Evolutionary conservation across 2,329 filamentous ascomycete genomes (phyloP), one percentile per base, ranked within the genome.

Genomic region (Diaporthe sp.): DNA sequence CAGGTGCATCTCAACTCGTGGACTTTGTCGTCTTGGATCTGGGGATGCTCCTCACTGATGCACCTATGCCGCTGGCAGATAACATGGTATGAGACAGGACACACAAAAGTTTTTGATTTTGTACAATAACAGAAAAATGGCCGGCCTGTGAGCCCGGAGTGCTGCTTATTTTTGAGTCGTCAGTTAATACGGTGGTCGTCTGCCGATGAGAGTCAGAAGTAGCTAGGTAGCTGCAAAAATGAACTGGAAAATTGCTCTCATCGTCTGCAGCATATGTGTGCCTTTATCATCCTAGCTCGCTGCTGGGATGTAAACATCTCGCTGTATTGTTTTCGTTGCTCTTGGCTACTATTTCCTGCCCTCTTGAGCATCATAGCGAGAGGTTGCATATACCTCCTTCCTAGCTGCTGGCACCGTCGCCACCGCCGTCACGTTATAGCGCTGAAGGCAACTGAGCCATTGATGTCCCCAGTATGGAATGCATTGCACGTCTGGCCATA

Each of bases 61-160:
- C 38, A 5, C 4, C 40, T 28, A 22, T 25, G 17, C 35, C n/a
- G 30, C 64, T 54, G 64, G 22, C 33, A 13, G 33, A 28, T 38
- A 40, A 19, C 15, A 33, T 54, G 64, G 47, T 30, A 40, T 68
- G 64, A 19, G 28, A 52, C 64, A 28, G n/a, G 60, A 33, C 8
- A 25, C 64, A 68, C 22, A 40, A 67, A 68, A 68, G 33, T 40
- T 68, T 40, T 40, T 54, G 33, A 25, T 40, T 68, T 38, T 54
- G 47, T 52, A 68, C 64, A 40, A 54, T 28, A 52, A 25, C 1
- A 28, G n/a, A 4, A 68, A 30, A 54, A 33, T 25, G 4, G 33
- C 35, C 2, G 33, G 33, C 17, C 15, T 38, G 35, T 38, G 15
- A 2, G 4, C n/a, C 33, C n/a, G 22, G 33, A 30, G 17, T 54